These are phyloP conservation scores for Pezicula carpinea DNA, from an alignment of 2,329 filamentous ascomycete genomes.

Conservation along the genomic window DNA sequence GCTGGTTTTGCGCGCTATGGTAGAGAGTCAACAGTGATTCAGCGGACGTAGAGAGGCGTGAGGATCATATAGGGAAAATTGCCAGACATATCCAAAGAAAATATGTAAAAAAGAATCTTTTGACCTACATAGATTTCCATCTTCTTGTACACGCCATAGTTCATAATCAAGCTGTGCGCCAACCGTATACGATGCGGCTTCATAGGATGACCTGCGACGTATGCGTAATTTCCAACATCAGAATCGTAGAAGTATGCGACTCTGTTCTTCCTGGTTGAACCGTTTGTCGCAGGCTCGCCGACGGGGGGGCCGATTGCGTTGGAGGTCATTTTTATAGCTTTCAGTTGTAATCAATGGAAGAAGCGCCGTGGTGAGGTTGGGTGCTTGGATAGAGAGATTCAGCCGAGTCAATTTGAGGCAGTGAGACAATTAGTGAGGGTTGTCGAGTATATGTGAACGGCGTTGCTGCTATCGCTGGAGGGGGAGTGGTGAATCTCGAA, in stretches of 20 bases:
- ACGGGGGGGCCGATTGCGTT: conserved; percentile 39
- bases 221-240: conserved; percentile 97
- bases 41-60: background rate
- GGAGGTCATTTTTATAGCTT: conserved; percentile 28
- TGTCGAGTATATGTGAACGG: too few species aligned
- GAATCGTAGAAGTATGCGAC: conserved; percentile 99
- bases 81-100: background rate
- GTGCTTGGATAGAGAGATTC: too few species aligned
- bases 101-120: too few species aligned
- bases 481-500: background rate
- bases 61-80: background rate
- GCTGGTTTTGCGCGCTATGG: conserved; percentile 76
- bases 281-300: conserved; percentile 46
- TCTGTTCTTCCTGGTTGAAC: conserved; percentile 62
- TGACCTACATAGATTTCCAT: conserved; percentile 88
- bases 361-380: background rate
- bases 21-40: conserved; percentile 5
- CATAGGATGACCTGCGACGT: conserved; percentile 96
- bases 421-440: too few species aligned
- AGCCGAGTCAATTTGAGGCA: too few species aligned
- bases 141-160: conserved; percentile 91
- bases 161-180: conserved; percentile 93
- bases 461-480: background rate
- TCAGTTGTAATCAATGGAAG: conserved; percentile 5
- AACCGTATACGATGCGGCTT: conserved; percentile 95